Evolutionary conservation across 306 rosid genomes (phyloP).

Genomic region (Trifolium dubium): DNA sequence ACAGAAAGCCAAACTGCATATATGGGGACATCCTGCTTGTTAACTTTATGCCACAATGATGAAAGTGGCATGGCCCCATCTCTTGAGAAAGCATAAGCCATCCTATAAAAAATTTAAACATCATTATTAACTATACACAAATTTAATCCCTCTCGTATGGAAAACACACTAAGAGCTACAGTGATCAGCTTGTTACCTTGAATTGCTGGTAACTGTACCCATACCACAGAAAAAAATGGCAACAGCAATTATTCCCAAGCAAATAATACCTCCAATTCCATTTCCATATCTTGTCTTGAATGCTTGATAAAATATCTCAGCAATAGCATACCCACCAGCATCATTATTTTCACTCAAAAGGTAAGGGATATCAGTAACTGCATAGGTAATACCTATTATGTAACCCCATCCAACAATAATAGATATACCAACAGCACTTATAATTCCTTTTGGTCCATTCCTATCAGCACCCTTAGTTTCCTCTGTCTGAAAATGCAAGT

Average conservation of each 20-base stretch:
- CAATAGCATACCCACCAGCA: slow-evolving; percentile 96
- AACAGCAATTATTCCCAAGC: slow-evolving; percentile 79
- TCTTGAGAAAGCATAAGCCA: slow-evolving; percentile 98
- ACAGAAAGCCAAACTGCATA: slow-evolving; percentile 93
- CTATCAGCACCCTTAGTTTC: slow-evolving; percentile 86
- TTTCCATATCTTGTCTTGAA: slow-evolving; percentile 82
- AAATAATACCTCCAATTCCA: slow-evolving; percentile 89
- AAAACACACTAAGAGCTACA: not conserved
- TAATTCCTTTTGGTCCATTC: slow-evolving; percentile 93
- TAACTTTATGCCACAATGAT: slow-evolving; percentile 78
- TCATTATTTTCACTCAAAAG: slow-evolving; percentile 79
- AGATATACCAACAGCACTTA: slow-evolving; percentile 84
- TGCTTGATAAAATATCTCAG: slow-evolving; percentile 78
- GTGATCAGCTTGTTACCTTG: slow-evolving; percentile 57
- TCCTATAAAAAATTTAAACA: slow-evolving; percentile 53
- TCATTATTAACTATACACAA: slow-evolving; percentile 20
- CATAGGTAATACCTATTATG: slow-evolving; percentile 82
- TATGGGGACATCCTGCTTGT: slow-evolving; percentile 73
- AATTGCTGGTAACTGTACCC: slow-evolving; percentile 85
- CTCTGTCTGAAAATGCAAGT: slow-evolving; percentile 72
- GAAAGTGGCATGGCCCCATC: slow-evolving; percentile 98
- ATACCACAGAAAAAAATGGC: slow-evolving; percentile 92
- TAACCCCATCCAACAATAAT: slow-evolving; percentile 82
- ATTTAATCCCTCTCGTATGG: not conserved
- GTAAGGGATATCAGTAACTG: slow-evolving; percentile 70